A percentile compares a stretch with the other conserved stretches of the same genome.
Evolutionary conservation across 2,329 filamentous ascomycete species (phyloP).

Genomic region (Penicillium sp.): DNA sequence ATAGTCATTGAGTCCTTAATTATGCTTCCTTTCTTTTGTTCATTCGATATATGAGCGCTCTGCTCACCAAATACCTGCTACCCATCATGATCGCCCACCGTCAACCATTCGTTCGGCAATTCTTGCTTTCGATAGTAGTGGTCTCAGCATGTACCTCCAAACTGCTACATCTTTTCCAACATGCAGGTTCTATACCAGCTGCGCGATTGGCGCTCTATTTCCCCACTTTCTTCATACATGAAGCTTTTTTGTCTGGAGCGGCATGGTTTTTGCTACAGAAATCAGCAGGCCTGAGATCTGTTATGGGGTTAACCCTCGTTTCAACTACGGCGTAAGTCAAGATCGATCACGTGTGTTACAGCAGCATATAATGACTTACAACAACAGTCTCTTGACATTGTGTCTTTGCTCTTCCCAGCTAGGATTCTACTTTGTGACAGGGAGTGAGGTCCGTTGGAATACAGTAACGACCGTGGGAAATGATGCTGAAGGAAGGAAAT

Average conservation of each 20-base stretch:
- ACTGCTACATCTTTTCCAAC: conserved; percentile 33
- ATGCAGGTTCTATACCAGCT: conserved; percentile 28
- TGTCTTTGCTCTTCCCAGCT: conserved; percentile 34
- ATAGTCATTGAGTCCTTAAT: background rate
- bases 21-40: background rate
- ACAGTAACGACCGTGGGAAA: conserved; percentile 34
- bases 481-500: conserved; percentile 35
- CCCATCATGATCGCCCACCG: conserved; percentile 29
- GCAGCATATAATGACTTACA: background rate
- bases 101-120: conserved; percentile 28
- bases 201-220: conserved; percentile 33
- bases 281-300: conserved; percentile 18
- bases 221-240: conserved; percentile 37
- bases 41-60: background rate
- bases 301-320: conserved; percentile 25
- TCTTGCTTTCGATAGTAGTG: conserved; percentile 33
- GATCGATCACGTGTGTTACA: background rate
- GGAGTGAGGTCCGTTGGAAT: conserved; percentile 38
- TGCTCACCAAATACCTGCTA: background rate
- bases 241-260: conserved; percentile 28
- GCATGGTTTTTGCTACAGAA: conserved; percentile 31
- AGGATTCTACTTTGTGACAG: conserved; percentile 39
- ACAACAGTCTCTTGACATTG: conserved; percentile 28
- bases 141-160: conserved; percentile 34
- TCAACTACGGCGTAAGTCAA: conserved; percentile 30